Evolutionary conservation across 2,329 filamentous ascomycete genomes (phyloP).

Genomic region (Curvularia sp.): DNA sequence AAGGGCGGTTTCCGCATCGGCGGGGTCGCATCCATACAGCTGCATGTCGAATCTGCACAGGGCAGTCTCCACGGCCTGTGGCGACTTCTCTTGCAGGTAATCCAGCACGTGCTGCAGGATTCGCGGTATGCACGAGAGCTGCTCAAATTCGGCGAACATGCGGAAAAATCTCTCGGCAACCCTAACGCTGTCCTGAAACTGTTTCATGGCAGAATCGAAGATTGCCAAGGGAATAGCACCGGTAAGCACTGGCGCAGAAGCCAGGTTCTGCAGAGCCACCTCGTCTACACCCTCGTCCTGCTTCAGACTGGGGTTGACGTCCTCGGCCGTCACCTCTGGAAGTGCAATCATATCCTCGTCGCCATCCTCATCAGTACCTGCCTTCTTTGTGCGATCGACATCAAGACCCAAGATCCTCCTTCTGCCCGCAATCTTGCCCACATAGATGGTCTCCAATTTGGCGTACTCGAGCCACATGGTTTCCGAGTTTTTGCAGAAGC

Average conservation of each 20-base stretch:
- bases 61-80: conserved; percentile 64
- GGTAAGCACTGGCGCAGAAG: conserved; percentile 79
- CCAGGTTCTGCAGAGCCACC: conserved; percentile 68
- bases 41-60: conserved; percentile 76
- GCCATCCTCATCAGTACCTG: conserved; percentile 56
- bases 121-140: conserved; percentile 68
- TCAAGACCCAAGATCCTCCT: conserved; percentile 72
- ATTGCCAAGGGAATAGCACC: conserved; percentile 95
- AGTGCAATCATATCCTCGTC: conserved; percentile 62
- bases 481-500: conserved; percentile 81
- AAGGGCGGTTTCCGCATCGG: conserved; percentile 74
- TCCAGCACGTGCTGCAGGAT: conserved; percentile 78
- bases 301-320: conserved; percentile 63
- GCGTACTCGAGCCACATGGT: conserved; percentile 89
- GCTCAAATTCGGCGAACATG: conserved; percentile 74
- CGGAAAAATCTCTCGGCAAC: conserved; percentile 81
- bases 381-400: conserved; percentile 51
- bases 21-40: conserved; percentile 68
- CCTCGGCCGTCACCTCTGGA: conserved; percentile 67
- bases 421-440: conserved; percentile 79
- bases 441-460: conserved; percentile 89
- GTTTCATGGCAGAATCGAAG: conserved; percentile 83
- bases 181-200: conserved; percentile 71
- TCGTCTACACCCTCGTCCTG: conserved; percentile 60
- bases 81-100: conserved; percentile 66